These are phyloP conservation scores for Calonectria crousiana DNA, from an alignment of 2,329 filamentous ascomycete species.

Conservation along the genomic window DNA sequence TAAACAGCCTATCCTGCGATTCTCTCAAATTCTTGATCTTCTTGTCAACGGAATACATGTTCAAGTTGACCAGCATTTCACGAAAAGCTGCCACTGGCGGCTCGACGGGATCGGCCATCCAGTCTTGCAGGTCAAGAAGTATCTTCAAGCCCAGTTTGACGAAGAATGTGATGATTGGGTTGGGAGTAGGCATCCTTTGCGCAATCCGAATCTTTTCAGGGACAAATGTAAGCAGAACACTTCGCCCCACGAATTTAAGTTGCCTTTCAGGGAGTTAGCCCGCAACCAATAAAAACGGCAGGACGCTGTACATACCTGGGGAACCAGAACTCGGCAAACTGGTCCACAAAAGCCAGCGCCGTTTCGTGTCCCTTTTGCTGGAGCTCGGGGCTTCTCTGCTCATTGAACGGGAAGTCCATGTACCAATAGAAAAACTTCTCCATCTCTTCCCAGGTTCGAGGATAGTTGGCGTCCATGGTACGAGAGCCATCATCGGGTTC, in stretches of 20 bases:
- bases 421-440: background rate
- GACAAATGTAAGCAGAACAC: background rate
- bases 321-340: conserved; percentile 1
- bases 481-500: background rate
- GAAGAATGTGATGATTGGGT: background rate
- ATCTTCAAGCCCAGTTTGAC: background rate
- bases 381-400: background rate
- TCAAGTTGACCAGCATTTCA: background rate
- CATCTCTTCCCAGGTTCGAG: background rate
- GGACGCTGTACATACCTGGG: background rate
- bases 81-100: background rate
- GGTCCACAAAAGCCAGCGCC: background rate
- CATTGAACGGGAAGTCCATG: background rate
- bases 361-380: background rate
- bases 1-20: background rate
- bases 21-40: background rate
- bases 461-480: background rate
- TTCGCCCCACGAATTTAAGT: background rate
- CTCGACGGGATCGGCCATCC: background rate
- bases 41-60: background rate
- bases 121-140: background rate
- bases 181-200: background rate
- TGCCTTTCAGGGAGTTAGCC: background rate
- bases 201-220: background rate
- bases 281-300: background rate